phyloP scores from a whole-genome alignment of 1,284 basidiomycete species.

The Kalmanozyma brasiliensis region DNA sequence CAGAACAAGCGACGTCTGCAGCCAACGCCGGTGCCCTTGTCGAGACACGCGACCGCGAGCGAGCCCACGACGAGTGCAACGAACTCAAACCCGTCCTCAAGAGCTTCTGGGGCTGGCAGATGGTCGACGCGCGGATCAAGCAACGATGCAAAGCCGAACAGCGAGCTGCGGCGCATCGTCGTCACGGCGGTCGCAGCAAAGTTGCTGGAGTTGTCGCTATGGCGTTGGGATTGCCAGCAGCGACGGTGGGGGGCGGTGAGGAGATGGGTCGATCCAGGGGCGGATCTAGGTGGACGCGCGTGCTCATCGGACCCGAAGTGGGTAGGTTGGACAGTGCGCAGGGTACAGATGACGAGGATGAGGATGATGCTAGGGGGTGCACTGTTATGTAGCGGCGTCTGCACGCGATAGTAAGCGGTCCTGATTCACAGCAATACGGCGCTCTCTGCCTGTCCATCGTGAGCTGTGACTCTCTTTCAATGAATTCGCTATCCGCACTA shows the following conservation, averaged over 20 bases:
- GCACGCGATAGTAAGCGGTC: too few relatives aligned
- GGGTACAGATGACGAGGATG: not conserved
- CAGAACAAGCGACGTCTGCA: too few relatives aligned
- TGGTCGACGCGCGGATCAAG: slow-evolving; percentile 41
- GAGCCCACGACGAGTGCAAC: slow-evolving; percentile 53
- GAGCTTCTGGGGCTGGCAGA: slow-evolving; percentile 58
- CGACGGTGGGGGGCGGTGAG: slow-evolving; percentile 1
- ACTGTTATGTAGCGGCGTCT: too few relatives aligned
- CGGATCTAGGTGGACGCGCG: slow-evolving; percentile 14
- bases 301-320: slow-evolving; percentile 5
- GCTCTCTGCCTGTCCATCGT: too few relatives aligned
- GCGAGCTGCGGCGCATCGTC: slow-evolving; percentile 15
- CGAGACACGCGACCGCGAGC: slow-evolving; percentile 11
- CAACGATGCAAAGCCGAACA: slow-evolving; percentile 38
- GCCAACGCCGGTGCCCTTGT: slow-evolving; percentile 2
- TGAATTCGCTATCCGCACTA: too few relatives aligned
- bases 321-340: not conserved
- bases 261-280: not conserved
- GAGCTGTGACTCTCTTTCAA: too few relatives aligned
- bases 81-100: slow-evolving; percentile 45
- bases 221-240: slow-evolving; percentile 23
- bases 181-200: slow-evolving; percentile 12
- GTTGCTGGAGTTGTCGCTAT: slow-evolving; percentile 34
- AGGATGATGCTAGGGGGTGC: slow-evolving; percentile 1
- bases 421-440: too few relatives aligned